phyloP scores from a whole-genome alignment of 140 eudicot genomes.

The Anethum foeniculum region DNA sequence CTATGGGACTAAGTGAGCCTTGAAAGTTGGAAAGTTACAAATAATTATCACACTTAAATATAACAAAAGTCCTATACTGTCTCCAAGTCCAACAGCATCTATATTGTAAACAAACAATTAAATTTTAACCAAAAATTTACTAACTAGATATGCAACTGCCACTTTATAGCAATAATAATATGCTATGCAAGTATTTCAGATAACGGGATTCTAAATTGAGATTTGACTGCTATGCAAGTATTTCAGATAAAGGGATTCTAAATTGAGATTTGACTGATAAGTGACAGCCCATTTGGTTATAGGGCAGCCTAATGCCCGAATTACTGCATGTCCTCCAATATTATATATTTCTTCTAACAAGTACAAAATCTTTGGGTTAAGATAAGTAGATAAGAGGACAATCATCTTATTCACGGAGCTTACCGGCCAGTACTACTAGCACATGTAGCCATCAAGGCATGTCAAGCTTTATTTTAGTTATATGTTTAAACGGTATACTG shows the following conservation, averaged over 20 bases:
- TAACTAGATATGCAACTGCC: background rate
- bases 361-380: background rate
- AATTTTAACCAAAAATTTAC: background rate
- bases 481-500: background rate
- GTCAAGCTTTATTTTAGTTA: background rate
- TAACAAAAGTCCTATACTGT: background rate
- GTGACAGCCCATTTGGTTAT: background rate
- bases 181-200: background rate
- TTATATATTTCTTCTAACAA: background rate
- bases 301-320: background rate
- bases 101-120: background rate
- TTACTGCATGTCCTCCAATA: background rate
- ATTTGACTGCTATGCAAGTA: background rate
- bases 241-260: too few relatives aligned
- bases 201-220: background rate
- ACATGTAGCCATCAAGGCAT: background rate
- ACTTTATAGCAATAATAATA: background rate
- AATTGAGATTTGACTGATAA: background rate
- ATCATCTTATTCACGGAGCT: background rate
- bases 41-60: background rate
- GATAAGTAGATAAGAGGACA: background rate
- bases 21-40: background rate
- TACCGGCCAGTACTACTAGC: background rate
- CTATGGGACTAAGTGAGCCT: background rate
- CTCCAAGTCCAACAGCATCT: background rate